Evolutionary conservation across 73 alveolate species (phyloP), one percentile per base, ranked within the genome.

Genomic region (Stentor coeruleus): DNA sequence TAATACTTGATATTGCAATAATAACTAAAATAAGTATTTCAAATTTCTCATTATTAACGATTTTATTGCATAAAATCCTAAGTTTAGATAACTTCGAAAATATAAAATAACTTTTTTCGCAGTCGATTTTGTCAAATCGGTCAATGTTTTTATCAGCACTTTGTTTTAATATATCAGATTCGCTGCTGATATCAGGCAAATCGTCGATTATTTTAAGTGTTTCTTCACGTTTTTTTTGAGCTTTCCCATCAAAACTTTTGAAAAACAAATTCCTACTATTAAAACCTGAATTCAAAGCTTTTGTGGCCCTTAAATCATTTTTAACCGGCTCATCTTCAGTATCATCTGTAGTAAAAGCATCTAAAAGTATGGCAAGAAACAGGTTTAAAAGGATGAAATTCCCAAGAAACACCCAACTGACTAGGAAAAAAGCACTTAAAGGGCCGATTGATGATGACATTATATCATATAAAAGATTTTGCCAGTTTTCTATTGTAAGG

Each of bases 321-420:
- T 49, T 49, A 49, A 20, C 59, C 59, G 74, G 86, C 3, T 35
- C 82, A 59, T 82, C 95, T 55, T 84, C 92, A 66, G 85, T 90
- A 30, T 90, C 92, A n/a, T 86, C 97, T 6, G 85, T 93, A n/a
- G 94, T 91, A 77, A 97, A 97, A 3, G 96, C 81, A 88, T 97
- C 99, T 2, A 97, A 90, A 20, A 97, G 80, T 59, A 95, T 91
- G 35, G 99, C 97, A 58, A 95, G 89, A 89, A 97, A 97, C 60
- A 97, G 83, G 88, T 97, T 97, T 72, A 97, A 90, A 4, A 97
- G 90, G 36, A 96, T 94, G 83, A 86, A 96, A 86, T 96, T 96
- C 59, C 99, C 99, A 6, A 97, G 81, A 83, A 96, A 87, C 14
- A 97, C 95, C 99, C 99, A 97, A n/a, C 93, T 87, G 28, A 96